Evolutionary conservation across 1,284 basidiomycete species (phyloP).

Genomic region (Sanghuangporus weigelae): DNA sequence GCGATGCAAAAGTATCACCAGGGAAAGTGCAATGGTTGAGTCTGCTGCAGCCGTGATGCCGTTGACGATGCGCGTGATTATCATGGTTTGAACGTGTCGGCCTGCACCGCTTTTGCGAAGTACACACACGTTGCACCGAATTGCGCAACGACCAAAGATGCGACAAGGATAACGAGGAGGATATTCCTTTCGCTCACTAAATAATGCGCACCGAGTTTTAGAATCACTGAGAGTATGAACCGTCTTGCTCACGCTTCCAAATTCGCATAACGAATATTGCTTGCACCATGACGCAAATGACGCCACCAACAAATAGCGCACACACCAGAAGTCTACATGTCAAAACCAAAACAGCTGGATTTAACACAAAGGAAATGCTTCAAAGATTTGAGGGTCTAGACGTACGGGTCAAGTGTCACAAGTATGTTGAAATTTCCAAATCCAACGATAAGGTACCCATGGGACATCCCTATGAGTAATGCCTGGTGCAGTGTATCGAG

Average conservation of each 20-base stretch:
- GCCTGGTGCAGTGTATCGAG: conserved; percentile 15
- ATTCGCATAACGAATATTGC: conserved; percentile 3
- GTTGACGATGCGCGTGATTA: conserved; percentile 12
- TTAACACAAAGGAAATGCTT: not conserved
- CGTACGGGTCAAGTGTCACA: not conserved
- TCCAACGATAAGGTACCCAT: conserved; percentile 9
- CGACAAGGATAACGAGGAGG: not conserved
- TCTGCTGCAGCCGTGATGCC: conserved; percentile 7
- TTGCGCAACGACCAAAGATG: not conserved
- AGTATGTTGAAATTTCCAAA: not conserved
- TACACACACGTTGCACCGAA: conserved; percentile 4
- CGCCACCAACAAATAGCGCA: not conserved
- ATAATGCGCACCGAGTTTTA: not conserved
- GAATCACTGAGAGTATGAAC: not conserved
- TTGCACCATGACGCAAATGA: conserved; percentile 9
- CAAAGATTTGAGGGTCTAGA: not conserved
- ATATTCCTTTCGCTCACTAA: conserved; percentile 15
- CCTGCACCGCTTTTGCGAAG: not conserved
- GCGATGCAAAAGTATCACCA: conserved; percentile 9
- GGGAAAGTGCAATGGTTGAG: conserved; percentile 8
- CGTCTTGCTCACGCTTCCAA: conserved; percentile 2
- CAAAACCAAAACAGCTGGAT: not conserved
- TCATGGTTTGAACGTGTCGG: not conserved
- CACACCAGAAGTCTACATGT: not conserved
- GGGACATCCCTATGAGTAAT: conserved; percentile 2